Evolutionary conservation across 441 rosid genomes (phyloP).

Genomic region (Macaranga tanarius): DNA sequence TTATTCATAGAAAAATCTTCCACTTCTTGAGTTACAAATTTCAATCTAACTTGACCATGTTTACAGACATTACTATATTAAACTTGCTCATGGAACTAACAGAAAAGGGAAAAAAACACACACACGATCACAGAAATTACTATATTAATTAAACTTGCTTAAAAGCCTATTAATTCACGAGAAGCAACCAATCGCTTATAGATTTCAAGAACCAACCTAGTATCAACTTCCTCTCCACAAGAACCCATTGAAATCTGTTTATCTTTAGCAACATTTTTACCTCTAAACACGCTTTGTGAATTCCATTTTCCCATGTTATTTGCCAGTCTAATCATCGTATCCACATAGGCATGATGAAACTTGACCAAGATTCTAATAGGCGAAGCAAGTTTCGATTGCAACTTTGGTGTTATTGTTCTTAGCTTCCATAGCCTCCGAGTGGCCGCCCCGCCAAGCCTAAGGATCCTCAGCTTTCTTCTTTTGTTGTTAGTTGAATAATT

Average conservation of each 20-base stretch:
- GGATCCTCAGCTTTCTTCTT: slow-evolving; percentile 14
- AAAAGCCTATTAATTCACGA: background rate
- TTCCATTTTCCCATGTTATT: slow-evolving; percentile 15
- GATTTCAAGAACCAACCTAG: slow-evolving; percentile 29
- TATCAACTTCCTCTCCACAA: slow-evolving; percentile 35
- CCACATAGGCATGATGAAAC: slow-evolving; percentile 30
- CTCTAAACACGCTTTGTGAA: slow-evolving; percentile 13
- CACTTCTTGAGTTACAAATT: no score
- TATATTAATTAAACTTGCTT: no score
- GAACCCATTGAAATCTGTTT: slow-evolving; percentile 18
- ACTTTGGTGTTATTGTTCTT: slow-evolving; percentile 14
- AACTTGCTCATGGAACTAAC: no score
- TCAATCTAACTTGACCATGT: no score
- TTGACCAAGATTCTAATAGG: slow-evolving; percentile 27
- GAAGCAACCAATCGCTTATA: slow-evolving; percentile 29
- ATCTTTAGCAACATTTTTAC: slow-evolving; percentile 22
- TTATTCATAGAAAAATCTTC: no score
- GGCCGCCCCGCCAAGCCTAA: slow-evolving; percentile 22
- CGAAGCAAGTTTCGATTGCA: slow-evolving; percentile 7
- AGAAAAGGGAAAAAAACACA: no score
- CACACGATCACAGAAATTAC: no score
- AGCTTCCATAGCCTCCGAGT: background rate
- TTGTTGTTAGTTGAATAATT: background rate
- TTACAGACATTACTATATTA: no score
- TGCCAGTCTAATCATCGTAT: slow-evolving; percentile 25